Base-by-base conservation (phyloP, 2,329 filamentous ascomycete species). In the Colletotrichum falcatum region DNA sequence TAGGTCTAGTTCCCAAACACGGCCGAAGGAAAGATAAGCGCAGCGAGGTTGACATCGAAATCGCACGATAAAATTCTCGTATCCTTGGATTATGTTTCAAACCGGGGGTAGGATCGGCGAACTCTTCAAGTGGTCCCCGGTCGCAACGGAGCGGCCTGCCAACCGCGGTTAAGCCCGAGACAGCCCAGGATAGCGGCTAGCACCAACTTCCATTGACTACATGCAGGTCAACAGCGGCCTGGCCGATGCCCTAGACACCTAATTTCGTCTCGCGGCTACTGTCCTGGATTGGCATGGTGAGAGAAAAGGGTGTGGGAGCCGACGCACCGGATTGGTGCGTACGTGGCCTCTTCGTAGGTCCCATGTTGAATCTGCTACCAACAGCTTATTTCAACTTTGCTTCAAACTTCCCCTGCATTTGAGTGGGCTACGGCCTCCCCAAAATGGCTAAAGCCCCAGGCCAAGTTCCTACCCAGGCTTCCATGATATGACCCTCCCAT, bases 351-450 rank as follows among this genome's bases (percentile, higher is more conserved):
- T 28, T 60, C 1, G 14, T 6, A 35, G 20, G 28, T 28, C 56
- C 39, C 56, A 46, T n/a, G 26, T 60, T 39, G n/a, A 60, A 35
- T 30, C 56, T 60, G 56, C 39, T 60, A 60, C 56, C 56, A 59
- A 60, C 39, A 46, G 20, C 12, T 33, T 26, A 30, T 6, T n/a
- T n/a, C 23, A 14, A 60, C 28, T 16, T 9, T 2, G 46, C 56
- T 23, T 46, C 39, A 60, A 46, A 46, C 56, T n/a, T 30, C 56
- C 56, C 56, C 56, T 60, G 56, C 56, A 60, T 60, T n/a, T n/a
- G 9, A 60, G 7, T 18, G 37, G 39, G 56, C 20, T 26, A 8
- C 28, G 12, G 12, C 39, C 33, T 60, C 12, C 42, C 26, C 8
- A 59, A n/a, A 9, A 12, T 5, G 20, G 56, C 7, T 9, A 8